phyloP scores from a whole-genome alignment of 2,329 filamentous ascomycete genomes.

The Diaporthe sp. region DNA sequence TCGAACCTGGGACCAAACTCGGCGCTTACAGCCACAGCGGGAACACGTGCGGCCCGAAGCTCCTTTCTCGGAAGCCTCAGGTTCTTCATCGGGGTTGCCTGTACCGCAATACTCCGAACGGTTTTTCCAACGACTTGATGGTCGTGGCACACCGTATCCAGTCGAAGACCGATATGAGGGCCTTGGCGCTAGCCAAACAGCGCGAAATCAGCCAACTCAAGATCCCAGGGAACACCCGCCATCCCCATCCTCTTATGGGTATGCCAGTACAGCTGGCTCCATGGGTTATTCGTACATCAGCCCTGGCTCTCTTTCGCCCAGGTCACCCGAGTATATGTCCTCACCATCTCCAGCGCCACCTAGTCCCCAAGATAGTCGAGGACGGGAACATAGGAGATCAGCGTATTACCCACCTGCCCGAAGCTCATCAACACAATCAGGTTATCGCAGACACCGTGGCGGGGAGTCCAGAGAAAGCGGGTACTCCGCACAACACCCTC shows the following conservation, averaged over 20 bases:
- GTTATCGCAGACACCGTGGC: too few relatives aligned
- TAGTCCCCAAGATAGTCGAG: not conserved
- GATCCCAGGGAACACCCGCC: not conserved
- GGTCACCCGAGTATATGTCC: not conserved
- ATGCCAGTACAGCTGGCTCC: not conserved
- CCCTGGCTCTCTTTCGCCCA: not conserved
- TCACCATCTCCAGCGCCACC: not conserved
- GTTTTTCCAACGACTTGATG: fast-evolving
- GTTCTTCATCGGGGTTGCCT: not conserved
- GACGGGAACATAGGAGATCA: not conserved
- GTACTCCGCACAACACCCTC: not conserved
- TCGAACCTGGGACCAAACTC: not conserved
- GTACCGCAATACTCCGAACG: not conserved
- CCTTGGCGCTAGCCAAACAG: not conserved
- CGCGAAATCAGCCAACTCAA: not conserved
- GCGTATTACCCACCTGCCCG: not conserved
- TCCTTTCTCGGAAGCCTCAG: not conserved
- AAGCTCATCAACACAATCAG: not conserved
- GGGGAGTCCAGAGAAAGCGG: not conserved
- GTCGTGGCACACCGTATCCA: too few relatives aligned
- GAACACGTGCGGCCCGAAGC: too few relatives aligned
- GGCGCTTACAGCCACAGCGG: not conserved
- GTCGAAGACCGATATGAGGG: not conserved
- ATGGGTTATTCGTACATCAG: not conserved
- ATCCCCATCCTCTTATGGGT: not conserved